These are phyloP conservation scores for Exophiala spinifera DNA, from an alignment of 2,329 filamentous ascomycete species.

Conservation along the genomic window DNA sequence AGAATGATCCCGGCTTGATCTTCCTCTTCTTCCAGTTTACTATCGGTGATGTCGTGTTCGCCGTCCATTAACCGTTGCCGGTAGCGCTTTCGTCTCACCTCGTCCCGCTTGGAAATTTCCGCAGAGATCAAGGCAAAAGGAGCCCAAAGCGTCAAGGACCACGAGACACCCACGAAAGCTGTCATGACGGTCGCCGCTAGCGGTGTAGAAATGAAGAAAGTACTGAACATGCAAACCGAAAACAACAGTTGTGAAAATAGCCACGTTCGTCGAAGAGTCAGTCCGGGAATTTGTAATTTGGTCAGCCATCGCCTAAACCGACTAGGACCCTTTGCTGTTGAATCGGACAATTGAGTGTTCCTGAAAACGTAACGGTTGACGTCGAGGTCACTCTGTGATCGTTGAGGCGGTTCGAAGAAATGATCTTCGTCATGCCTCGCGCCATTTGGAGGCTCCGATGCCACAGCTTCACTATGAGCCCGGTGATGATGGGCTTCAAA, in stretches of 20 bases:
- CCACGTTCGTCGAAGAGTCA: constrained; percentile 88
- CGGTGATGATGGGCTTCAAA: background rate
- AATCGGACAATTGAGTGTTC: constrained; percentile 4
- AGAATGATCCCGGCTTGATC: constrained; percentile 87
- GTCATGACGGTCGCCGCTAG: constrained; percentile 72
- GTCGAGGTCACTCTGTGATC: constrained; percentile 22
- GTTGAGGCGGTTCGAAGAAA: background rate
- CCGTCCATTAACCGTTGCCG: constrained; percentile 32
- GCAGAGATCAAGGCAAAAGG: constrained; percentile 93
- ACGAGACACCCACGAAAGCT: constrained; percentile 80
- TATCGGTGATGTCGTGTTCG: constrained; percentile 31
- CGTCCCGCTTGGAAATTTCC: constrained; percentile 80
- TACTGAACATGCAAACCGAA: constrained; percentile 71
- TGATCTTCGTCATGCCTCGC: background rate
- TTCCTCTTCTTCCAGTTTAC: constrained; percentile 45
- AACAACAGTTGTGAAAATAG: constrained; percentile 82
- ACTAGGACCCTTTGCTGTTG: constrained; percentile 6
- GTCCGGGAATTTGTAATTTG: constrained; percentile 69
- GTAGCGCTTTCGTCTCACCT: constrained; percentile 51
- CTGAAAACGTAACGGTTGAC: background rate
- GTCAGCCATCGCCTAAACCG: constrained; percentile 47
- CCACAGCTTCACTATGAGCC: background rate
- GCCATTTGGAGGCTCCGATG: background rate
- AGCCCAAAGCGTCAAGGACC: constrained; percentile 91
- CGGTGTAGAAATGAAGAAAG: constrained; percentile 71